Evolutionary conservation across 371 early-diverging fungal genomes (phyloP), one percentile per base, ranked within the genome.

Genomic region (Sanchytrium tribonematis): DNA sequence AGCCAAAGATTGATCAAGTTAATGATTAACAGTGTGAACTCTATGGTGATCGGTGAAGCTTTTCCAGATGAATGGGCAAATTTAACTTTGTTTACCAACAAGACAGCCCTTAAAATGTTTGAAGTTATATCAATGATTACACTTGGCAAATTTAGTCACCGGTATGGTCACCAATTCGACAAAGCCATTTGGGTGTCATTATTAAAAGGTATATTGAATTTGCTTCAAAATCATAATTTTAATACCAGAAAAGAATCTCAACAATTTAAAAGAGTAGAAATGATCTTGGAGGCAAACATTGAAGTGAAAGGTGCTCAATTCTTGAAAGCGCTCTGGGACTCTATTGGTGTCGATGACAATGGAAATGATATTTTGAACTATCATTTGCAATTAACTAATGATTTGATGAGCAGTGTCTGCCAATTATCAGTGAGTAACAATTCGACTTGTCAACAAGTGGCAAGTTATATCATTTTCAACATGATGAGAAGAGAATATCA

Each of bases 401-500:
- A 75, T n/a, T 75, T 87, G 31, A 72, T 87, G 17, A 81, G 84
- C 12, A 81, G 81, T 1, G 73, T 85, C 31, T 79, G 83, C 71
- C 80, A 82, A 71, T 75, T 83, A 31, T 78, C 82, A 22, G 71
- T 85, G 72, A 82, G 83, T 1, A 74, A 79, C 17, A 84, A 86
- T 73, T 81, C 81, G 48, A 77, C 78, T 29, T 76, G 85, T 1
- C 79, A 83, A 30, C 69, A 74, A 12, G 76, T 81, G 30, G 82
- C 85, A 0, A 71, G 81, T 16, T 73, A 77, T 1, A 75, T 86
- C 1, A 74, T 87, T 31, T 83, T 82, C 48, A 82, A 82, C 74
- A 82, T 85, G 67, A 79, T 85, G 30, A 74, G 81, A n/a, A 79
- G 80, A 65, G 85, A 87, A 70, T 78, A 81, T 30, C 76, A 77